These are phyloP conservation scores for Tolypocladium paradoxum DNA, from an alignment of 2,329 filamentous ascomycete species.

Conservation along the genomic window DNA sequence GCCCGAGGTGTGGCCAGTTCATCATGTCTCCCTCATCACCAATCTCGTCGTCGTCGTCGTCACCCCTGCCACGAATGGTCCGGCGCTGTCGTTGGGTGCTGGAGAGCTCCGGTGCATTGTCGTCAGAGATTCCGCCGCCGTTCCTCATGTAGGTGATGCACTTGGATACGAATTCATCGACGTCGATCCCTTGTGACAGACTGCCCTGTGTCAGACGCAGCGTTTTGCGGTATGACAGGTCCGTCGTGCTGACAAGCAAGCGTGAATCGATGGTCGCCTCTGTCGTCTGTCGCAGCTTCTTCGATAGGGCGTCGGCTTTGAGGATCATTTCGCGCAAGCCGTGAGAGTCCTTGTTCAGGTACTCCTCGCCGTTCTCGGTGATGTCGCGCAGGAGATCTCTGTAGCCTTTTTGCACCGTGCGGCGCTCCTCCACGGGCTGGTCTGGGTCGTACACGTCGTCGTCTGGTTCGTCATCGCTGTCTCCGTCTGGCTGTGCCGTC, in stretches of 20 bases:
- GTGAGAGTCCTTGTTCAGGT: conserved; percentile 52
- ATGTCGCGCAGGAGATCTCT: conserved; percentile 52
- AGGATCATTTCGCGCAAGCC: conserved; percentile 56
- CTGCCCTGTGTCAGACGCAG: conserved; percentile 64
- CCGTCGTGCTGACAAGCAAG: conserved; percentile 70
- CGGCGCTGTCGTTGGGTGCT: conserved; percentile 37
- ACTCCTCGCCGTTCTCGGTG: conserved; percentile 63
- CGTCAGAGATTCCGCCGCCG: conserved; percentile 44
- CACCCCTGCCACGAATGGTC: conserved; percentile 27
- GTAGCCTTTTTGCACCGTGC: conserved; percentile 57
- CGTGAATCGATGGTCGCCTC: conserved; percentile 87
- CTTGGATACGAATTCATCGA: conserved; percentile 87
- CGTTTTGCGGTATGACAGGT: conserved; percentile 70
- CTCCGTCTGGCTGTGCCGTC: conserved; percentile 6
- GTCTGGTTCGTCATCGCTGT: conserved; percentile 7
- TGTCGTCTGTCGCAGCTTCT: conserved; percentile 70
- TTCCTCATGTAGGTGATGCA: conserved; percentile 79
- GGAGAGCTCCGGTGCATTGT: conserved; percentile 38
- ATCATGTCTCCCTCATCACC: conserved; percentile 67
- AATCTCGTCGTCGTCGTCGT: conserved; percentile 44
- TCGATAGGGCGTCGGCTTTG: conserved; percentile 53
- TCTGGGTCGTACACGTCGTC: conserved; percentile 65
- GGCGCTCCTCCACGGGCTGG: conserved; percentile 64
- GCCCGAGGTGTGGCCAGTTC: conserved; percentile 79
- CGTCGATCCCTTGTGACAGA: conserved; percentile 63